Evolutionary conservation across 2,329 filamentous ascomycete species (phyloP).

Genomic region (Xylariaceae sp.): DNA sequence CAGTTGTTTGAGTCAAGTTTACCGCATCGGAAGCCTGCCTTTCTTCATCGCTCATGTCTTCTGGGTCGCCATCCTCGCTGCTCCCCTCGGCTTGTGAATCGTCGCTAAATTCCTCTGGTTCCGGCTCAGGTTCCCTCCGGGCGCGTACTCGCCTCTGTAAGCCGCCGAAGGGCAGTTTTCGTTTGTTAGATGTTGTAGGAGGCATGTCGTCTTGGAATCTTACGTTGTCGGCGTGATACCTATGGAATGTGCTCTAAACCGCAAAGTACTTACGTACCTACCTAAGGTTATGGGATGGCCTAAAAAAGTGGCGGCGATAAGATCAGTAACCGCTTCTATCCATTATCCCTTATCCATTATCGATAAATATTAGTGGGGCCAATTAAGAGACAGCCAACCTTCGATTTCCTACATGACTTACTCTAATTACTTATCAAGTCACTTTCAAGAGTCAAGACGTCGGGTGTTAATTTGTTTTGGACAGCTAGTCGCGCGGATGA

Average conservation of each 20-base stretch:
- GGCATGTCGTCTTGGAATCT: slow-evolving; percentile 30
- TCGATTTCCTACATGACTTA: too few species aligned
- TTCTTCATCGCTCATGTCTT: slow-evolving; percentile 38
- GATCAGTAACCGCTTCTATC: not conserved
- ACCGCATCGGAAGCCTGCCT: slow-evolving; percentile 29
- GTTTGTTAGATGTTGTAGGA: slow-evolving; percentile 42
- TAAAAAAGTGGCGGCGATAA: slow-evolving; percentile 11
- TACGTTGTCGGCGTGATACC: not conserved
- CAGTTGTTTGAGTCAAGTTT: not conserved
- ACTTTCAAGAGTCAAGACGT: too few species aligned
- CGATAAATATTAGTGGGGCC: too few species aligned
- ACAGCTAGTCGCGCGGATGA: too few species aligned
- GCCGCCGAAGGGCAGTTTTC: slow-evolving; percentile 48
- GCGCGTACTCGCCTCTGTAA: slow-evolving; percentile 53
- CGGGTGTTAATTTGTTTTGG: too few species aligned
- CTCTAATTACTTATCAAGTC: too few species aligned
- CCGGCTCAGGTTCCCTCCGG: slow-evolving; percentile 50
- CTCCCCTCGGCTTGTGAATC: slow-evolving; percentile 45
- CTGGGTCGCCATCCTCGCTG: slow-evolving; percentile 41
- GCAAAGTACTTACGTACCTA: not conserved
- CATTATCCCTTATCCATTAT: slow-evolving; percentile 7
- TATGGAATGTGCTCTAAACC: not conserved
- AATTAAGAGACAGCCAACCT: too few species aligned
- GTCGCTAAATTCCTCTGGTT: slow-evolving; percentile 47
- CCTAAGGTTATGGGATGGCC: too few species aligned